These are phyloP conservation scores for Gnomoniopsis sp. DNA, from an alignment of 2,329 filamentous ascomycete species.

Conservation along the genomic window DNA sequence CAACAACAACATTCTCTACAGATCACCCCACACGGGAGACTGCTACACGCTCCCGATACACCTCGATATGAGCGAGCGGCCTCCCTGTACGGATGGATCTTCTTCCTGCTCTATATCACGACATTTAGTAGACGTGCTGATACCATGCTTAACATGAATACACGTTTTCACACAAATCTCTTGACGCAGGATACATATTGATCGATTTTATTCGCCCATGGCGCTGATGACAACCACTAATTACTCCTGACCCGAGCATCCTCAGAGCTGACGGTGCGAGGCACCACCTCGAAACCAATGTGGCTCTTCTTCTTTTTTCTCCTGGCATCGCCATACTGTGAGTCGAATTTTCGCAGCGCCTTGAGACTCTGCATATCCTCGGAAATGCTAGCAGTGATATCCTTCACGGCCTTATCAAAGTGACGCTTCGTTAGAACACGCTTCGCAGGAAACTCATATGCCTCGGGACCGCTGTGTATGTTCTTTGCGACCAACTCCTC, in stretches of 20 bases:
- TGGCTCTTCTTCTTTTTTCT: conserved; percentile 57
- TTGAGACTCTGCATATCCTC: conserved; percentile 88
- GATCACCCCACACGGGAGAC: too few relatives aligned
- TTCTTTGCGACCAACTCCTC: conserved; percentile 57
- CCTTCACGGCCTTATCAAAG: conserved; percentile 80
- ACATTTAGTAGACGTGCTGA: too few relatives aligned
- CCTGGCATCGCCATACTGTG: conserved; percentile 84
- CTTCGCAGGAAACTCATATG: conserved; percentile 63
- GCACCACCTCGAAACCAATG: conserved; percentile 57
- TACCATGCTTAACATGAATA: not conserved
- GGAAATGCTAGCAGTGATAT: conserved; percentile 88
- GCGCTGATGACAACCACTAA: not conserved
- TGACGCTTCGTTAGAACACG: conserved; percentile 65
- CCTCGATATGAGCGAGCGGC: too few relatives aligned
- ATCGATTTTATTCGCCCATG: not conserved
- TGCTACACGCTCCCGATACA: too few relatives aligned
- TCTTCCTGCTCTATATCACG: too few relatives aligned
- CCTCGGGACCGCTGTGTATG: conserved; percentile 32
- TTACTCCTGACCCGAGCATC: conserved; percentile 39
- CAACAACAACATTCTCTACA: too few relatives aligned
- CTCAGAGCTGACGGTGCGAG: conserved; percentile 36
- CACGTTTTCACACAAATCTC: too few relatives aligned
- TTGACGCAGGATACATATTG: not conserved
- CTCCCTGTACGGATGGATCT: too few relatives aligned
- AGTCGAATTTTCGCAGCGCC: conserved; percentile 91